Base-by-base conservation (phyloP, 208 protist genomes). In the Leishmania tarentolae region DNA sequence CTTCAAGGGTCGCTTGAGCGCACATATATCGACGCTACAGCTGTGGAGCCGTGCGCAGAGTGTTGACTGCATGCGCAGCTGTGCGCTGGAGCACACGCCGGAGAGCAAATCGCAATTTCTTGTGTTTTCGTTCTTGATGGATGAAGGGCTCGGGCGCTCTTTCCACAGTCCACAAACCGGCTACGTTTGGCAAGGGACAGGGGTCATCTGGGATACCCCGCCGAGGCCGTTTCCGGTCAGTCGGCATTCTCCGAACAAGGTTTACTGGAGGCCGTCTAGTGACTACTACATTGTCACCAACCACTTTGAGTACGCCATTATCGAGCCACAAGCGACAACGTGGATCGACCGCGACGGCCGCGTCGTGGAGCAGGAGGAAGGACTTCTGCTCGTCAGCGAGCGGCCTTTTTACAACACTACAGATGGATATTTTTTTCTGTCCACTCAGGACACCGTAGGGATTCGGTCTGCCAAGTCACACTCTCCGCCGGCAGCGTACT, bases 281-380 rank as follows among this genome's bases (percentile, higher is more conserved):
- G 71, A 87, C 46, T 96, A 96, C 78, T 91, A 94, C 66, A 79
- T 92, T 46, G 75, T 94, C 17, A 92, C 87, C 68, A 96, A 94
- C 83, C 79, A 83, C 3, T 91, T 91, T 35, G 94, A 97, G 85
- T 84, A 88, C 57, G 93, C 88, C 46, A 81, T 97, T 53, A 75
- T 97, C n/a, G 93, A 96, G 80, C 80, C 87, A 46, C 86, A 86
- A 28, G 80, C 88, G 46, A 91, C 88, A 3, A 97, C 94, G 28
- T 97, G 94, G 93, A 86, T 96, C 24, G 80, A 86, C 70, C 72
- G 56, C 44, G 81, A 93, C 59, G 94, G 92, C 28, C 83, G 76
- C 31, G 84, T 97, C 61, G 84, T 96, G 57, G 94, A 96, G 81
- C 92, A 97, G 72, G 74, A 73, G 37, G 84, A 85, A 47, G 78